These are phyloP conservation scores for Strobilomyces dryophilus DNA, from an alignment of 768 basidiomycete genomes.

Conservation along the genomic window DNA sequence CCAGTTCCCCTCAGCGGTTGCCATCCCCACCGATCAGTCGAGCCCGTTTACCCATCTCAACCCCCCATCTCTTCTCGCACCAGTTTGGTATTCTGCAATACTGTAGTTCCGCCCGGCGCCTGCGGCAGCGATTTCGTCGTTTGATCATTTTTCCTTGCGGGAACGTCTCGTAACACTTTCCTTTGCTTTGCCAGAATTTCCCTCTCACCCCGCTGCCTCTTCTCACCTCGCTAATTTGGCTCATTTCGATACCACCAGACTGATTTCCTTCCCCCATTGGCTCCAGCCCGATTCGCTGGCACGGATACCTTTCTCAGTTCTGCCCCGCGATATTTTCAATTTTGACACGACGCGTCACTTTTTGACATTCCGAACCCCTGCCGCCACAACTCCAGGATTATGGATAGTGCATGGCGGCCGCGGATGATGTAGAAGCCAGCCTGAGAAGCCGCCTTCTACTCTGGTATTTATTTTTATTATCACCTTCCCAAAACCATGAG, in stretches of 20 bases:
- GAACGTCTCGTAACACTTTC: constrained; percentile 2
- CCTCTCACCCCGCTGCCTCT: constrained; percentile 15
- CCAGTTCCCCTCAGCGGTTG: background rate
- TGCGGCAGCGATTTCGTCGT: background rate
- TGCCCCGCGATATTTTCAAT: background rate
- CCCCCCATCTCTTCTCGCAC: background rate
- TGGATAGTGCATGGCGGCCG: constrained; percentile 6
- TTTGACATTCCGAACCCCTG: background rate
- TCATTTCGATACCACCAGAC: constrained; percentile 13
- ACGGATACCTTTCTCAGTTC: background rate
- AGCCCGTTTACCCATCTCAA: background rate
- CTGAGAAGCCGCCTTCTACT: constrained; percentile 4
- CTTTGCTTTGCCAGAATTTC: background rate
- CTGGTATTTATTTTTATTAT: background rate
- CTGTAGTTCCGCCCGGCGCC: constrained; percentile 17
- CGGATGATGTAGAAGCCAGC: constrained; percentile 1
- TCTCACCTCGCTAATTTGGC: constrained; percentile 10
- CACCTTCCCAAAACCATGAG: constrained; percentile 16
- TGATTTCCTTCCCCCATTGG: constrained; percentile 12
- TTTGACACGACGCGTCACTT: background rate
- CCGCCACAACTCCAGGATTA: background rate
- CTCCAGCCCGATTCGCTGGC: background rate
- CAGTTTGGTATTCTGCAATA: background rate
- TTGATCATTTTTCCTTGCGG: background rate
- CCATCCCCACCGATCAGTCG: constrained; percentile 8